phyloP scores from a whole-genome alignment of 179 eudicot genomes.

The Actinidia chinensis region DNA sequence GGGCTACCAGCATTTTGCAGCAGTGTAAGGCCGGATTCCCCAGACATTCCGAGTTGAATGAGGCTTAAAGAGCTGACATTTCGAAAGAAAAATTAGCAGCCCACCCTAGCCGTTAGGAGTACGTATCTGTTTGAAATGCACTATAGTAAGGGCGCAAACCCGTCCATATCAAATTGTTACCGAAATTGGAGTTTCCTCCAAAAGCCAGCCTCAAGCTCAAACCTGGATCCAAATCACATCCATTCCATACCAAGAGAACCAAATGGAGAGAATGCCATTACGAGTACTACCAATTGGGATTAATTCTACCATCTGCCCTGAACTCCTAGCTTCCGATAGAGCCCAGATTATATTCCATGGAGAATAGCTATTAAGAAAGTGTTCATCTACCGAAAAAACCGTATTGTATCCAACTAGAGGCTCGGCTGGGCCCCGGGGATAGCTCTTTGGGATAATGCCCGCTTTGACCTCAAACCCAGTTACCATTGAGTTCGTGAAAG shows the following conservation, averaged over 20 bases:
- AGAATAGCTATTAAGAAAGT: slow-evolving; percentile 45
- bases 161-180: slow-evolving; percentile 58
- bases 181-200: slow-evolving; percentile 48
- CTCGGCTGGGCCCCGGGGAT: slow-evolving; percentile 64
- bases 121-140: slow-evolving; percentile 50
- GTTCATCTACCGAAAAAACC: slow-evolving; percentile 45
- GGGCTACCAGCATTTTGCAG: slow-evolving; percentile 36
- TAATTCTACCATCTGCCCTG: slow-evolving; percentile 50
- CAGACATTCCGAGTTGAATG: slow-evolving; percentile 52
- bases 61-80: slow-evolving; percentile 50
- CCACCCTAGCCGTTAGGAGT: slow-evolving; percentile 52
- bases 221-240: slow-evolving; percentile 57
- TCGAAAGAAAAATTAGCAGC: slow-evolving; percentile 28
- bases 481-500: slow-evolving; percentile 72
- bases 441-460: slow-evolving; percentile 78
- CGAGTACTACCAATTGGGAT: slow-evolving; percentile 52
- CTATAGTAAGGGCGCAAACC: slow-evolving; percentile 56
- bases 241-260: slow-evolving; percentile 61
- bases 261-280: slow-evolving; percentile 54
- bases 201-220: slow-evolving; percentile 50
- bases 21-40: slow-evolving; percentile 53
- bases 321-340: slow-evolving; percentile 55
- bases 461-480: slow-evolving; percentile 84
- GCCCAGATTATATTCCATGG: slow-evolving; percentile 56
- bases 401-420: slow-evolving; percentile 49